Evolutionary conservation across 1,284 basidiomycete genomes (phyloP).

Genomic region (Cryptococcus sp.): DNA sequence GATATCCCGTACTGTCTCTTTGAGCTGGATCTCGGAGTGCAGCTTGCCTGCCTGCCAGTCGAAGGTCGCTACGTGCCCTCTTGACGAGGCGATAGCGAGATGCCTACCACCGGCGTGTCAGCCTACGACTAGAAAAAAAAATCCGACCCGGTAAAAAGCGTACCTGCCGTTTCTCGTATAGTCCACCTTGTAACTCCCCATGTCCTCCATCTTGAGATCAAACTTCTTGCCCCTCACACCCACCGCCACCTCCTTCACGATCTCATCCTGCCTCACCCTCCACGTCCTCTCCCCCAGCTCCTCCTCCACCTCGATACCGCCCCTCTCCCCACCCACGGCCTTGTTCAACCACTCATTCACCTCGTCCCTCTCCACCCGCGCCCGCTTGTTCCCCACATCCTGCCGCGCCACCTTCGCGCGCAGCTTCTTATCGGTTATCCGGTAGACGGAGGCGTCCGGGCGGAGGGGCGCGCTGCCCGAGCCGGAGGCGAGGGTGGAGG

Average conservation of each 20-base stretch:
- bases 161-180: slow-evolving; percentile 90
- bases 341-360: slow-evolving; percentile 49
- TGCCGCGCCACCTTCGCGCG: slow-evolving; percentile 64
- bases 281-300: slow-evolving; percentile 70
- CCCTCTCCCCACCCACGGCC: slow-evolving; percentile 34
- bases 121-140: not conserved
- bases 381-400: slow-evolving; percentile 50
- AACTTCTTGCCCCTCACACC: slow-evolving; percentile 71
- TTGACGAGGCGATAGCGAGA: slow-evolving; percentile 73
- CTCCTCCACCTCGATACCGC: slow-evolving; percentile 48
- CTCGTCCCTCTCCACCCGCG: slow-evolving; percentile 39
- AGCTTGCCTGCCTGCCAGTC: slow-evolving; percentile 89
- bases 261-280: slow-evolving; percentile 78
- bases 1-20: slow-evolving; percentile 84
- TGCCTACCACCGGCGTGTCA: slow-evolving; percentile 57
- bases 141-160: too few species aligned
- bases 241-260: slow-evolving; percentile 64
- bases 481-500: slow-evolving; percentile 31
- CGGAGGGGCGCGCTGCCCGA: slow-evolving; percentile 18
- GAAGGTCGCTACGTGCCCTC: slow-evolving; percentile 89
- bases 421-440: slow-evolving; percentile 70
- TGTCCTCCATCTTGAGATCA: slow-evolving; percentile 70
- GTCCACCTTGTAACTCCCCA: slow-evolving; percentile 69
- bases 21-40: slow-evolving; percentile 80
- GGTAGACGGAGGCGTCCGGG: slow-evolving; percentile 28